phyloP scores from a whole-genome alignment of 495 filamentous ascomycete genomes.

The Penicillium simplicissimum region DNA sequence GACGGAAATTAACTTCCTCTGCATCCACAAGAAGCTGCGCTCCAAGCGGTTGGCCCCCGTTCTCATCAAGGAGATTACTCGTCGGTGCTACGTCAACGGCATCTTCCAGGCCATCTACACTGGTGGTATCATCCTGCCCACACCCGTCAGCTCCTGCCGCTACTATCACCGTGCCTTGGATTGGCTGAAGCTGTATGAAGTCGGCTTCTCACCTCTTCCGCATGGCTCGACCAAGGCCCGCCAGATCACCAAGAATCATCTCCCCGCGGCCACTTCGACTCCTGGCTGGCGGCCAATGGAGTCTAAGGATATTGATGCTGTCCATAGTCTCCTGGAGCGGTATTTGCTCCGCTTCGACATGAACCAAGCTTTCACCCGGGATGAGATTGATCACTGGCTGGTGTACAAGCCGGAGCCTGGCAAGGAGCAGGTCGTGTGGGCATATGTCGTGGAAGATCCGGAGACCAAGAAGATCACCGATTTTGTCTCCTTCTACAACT shows the following conservation, averaged over 20 bases:
- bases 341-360: slow-evolving; percentile 81
- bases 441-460: slow-evolving; percentile 84
- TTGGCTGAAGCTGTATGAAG: slow-evolving; percentile 93
- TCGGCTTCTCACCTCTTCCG: slow-evolving; percentile 85
- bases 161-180: slow-evolving; percentile 93
- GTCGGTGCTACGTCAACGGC: slow-evolving; percentile 76
- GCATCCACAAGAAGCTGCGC: slow-evolving; percentile 95
- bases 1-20: slow-evolving; percentile 96
- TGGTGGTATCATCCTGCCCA: slow-evolving; percentile 84
- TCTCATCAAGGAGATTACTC: slow-evolving; percentile 95
- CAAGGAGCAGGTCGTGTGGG: slow-evolving; percentile 83
- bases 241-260: slow-evolving; percentile 75
- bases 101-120: slow-evolving; percentile 97
- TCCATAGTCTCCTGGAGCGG: slow-evolving; percentile 70
- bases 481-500: slow-evolving; percentile 92
- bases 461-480: slow-evolving; percentile 82
- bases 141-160: slow-evolving; percentile 84
- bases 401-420: slow-evolving; percentile 58
- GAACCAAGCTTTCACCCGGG: slow-evolving; percentile 74
- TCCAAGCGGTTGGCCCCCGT: slow-evolving; percentile 88
- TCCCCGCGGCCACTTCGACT: slow-evolving; percentile 70
- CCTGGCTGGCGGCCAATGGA: slow-evolving; percentile 78
- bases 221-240: slow-evolving; percentile 74
- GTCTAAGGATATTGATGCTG: slow-evolving; percentile 74
- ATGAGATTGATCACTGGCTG: slow-evolving; percentile 88